Conservation (phyloP, 495 filamentous ascomycete genomes). For the Podospora pseudoanserina region DNA sequence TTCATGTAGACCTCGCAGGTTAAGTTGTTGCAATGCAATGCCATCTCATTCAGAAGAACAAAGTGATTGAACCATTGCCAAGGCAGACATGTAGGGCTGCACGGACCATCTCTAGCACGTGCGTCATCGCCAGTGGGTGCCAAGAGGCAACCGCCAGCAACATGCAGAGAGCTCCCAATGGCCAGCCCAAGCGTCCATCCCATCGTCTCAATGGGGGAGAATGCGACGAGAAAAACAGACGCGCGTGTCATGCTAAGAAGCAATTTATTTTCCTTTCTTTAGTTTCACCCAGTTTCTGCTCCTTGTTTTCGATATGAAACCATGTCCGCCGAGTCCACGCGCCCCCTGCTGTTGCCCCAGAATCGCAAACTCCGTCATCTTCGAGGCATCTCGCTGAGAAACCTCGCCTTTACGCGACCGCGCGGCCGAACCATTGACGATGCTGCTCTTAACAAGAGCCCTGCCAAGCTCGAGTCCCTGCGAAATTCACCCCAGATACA, state of each 20-base stretch:
- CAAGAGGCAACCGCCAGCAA: slow-evolving; percentile 2
- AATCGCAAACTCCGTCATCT: slow-evolving; percentile 89
- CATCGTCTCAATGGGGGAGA: neutral
- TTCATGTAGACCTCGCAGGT: too few species aligned
- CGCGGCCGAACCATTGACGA: slow-evolving; percentile 80
- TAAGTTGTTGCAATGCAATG: too few species aligned
- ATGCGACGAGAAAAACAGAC: neutral
- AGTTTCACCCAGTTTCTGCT: too few species aligned
- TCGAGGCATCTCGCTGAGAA: slow-evolving; percentile 81
- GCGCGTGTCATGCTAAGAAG: neutral
- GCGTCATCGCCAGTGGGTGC: neutral
- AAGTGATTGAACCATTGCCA: neutral
- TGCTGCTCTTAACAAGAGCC: slow-evolving; percentile 70
- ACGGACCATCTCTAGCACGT: slow-evolving; percentile 1
- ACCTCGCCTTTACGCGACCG: slow-evolving; percentile 63
- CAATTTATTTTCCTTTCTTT: neutral
- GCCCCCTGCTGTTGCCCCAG: slow-evolving; percentile 54
- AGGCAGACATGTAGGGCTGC: neutral
- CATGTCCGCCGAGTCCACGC: slow-evolving; percentile 39
- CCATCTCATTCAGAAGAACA: too few species aligned
- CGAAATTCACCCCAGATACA: slow-evolving; percentile 53
- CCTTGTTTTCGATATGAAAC: slow-evolving; percentile 19
- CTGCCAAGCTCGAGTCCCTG: slow-evolving; percentile 63
- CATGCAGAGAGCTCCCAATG: neutral
- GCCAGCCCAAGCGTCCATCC: neutral